Base-by-base conservation (phyloP, 495 filamentous ascomycete genomes). In the Tuber borchii region DNA sequence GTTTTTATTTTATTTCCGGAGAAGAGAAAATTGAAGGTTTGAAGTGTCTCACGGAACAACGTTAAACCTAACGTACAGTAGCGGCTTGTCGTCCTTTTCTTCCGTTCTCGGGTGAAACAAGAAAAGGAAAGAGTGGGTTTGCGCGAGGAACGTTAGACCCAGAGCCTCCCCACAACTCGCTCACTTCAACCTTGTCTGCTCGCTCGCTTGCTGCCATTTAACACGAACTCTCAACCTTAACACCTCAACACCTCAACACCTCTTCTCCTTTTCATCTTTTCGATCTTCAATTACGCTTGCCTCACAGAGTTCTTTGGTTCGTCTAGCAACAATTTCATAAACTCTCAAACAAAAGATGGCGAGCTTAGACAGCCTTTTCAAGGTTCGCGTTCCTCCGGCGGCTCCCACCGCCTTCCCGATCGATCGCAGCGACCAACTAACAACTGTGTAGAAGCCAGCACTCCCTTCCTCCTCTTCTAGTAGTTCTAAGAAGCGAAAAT, bases 331-430 rank as follows among this genome's bases (percentile, higher is more conserved):
- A 71, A 42, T 31, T 31, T n/a, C 70, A 22, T 34, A 16, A 22
- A 34, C 17, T n/a, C 43, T 44, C 43, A 45, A n/a, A 42, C 26
- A 44, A n/a, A 44, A n/a, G 34, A 95, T 94, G 91, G 87, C 91
- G 39, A 92, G 88, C 83, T 89, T 95, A 82, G 91, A 95, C 82
- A 91, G 93, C 76, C 86, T 96, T 46, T 96, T 96, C 87, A 94
- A 95, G 85, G 93, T 93, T 86, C 75, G 83, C 26, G 73, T 75
- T 19, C 43, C 22, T 31, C 16, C 10, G 51, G 51, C 51, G 2
- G n/a, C n/a, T 31, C n/a, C 51, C 31, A 69, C 9, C 26, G 22
- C 34, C 22, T 31, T 4, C 12, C 45, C 71, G 72, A 65, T 82
- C 70, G 61, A 78, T 72, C 71, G 70, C 72, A 72, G 72, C 74